Evolutionary conservation across 1,284 basidiomycete genomes (phyloP).

Genomic region (Wallemia hederae): DNA sequence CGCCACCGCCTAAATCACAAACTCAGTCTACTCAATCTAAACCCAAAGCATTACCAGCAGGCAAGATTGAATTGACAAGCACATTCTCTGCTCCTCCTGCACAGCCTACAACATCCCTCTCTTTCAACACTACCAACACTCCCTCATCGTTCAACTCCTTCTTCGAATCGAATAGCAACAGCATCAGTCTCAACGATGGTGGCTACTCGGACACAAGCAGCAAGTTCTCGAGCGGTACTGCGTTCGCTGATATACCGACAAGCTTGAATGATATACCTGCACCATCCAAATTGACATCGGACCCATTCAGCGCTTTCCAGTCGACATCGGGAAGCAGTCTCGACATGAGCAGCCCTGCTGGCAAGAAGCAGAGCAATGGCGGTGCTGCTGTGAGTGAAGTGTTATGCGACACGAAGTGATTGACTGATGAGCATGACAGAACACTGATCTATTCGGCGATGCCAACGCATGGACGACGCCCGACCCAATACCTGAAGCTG

Average conservation of each 20-base stretch:
- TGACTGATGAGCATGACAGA: too few relatives aligned
- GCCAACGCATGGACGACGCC: not conserved
- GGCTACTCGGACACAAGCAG: not conserved
- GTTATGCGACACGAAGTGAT: too few relatives aligned
- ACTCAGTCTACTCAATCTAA: not conserved
- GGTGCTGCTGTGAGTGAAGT: too few relatives aligned
- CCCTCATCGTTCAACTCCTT: not conserved
- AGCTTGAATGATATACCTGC: not conserved
- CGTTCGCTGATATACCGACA: not conserved
- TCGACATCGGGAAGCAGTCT: not conserved
- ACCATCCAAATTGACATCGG: not conserved
- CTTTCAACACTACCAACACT: not conserved
- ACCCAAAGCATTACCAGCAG: not conserved
- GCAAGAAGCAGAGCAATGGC: not conserved
- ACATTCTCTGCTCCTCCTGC: not conserved
- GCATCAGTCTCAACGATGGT: not conserved
- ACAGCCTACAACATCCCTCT: not conserved
- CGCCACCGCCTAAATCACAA: not conserved
- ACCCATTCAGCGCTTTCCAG: not conserved
- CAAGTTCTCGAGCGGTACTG: not conserved
- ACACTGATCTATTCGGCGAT: not conserved
- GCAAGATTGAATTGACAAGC: not conserved
- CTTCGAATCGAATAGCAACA: not conserved
- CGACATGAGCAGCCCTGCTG: not conserved
- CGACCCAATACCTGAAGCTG: not conserved